phyloP scores from a whole-genome alignment of 495 filamentous ascomycete genomes.

The Chaetomium fimeti region DNA sequence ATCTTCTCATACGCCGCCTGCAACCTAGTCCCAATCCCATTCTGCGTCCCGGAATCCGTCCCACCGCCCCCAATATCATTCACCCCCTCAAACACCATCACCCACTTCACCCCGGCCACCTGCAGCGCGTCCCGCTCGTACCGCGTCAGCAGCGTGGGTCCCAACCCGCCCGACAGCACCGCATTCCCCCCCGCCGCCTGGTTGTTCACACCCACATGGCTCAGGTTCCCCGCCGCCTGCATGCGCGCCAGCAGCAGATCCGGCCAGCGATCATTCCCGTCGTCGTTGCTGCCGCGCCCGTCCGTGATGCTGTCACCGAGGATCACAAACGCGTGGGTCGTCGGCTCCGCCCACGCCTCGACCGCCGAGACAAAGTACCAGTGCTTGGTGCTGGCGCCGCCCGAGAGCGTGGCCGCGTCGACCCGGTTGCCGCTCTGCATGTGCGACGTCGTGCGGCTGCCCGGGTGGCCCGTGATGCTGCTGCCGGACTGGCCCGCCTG shows the following conservation, averaged over 20 bases:
- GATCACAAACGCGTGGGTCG: conserved; percentile 53
- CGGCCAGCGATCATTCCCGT: conserved; percentile 69
- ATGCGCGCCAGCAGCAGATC: conserved; percentile 60
- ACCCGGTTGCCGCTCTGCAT: conserved; percentile 57
- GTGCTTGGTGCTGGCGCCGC: conserved; percentile 45
- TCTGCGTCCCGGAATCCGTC: conserved; percentile 49
- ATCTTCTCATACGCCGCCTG: conserved; percentile 60
- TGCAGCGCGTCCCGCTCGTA: conserved; percentile 65
- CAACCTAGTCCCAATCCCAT: conserved; percentile 50
- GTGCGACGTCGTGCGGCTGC: conserved; percentile 64
- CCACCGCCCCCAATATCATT: conserved; percentile 63
- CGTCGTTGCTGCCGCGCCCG: conserved; percentile 61
- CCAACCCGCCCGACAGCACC: conserved; percentile 60
- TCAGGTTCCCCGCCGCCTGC: conserved; percentile 40
- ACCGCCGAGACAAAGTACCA: conserved; percentile 63
- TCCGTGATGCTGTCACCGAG: conserved; percentile 77
- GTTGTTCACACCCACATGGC: conserved; percentile 59
- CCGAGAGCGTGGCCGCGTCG: conserved; percentile 46
- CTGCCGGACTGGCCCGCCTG: conserved; percentile 54
- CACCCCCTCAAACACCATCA: conserved; percentile 70
- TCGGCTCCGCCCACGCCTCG: conserved; percentile 54
- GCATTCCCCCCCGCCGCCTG: conserved; percentile 74
- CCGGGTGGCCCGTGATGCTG: conserved; percentile 64
- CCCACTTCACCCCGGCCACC: conserved; percentile 52
- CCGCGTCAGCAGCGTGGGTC: conserved; percentile 59